These are phyloP conservation scores for Hortiboletus campestris DNA, from an alignment of 768 basidiomycete genomes.

Conservation along the genomic window DNA sequence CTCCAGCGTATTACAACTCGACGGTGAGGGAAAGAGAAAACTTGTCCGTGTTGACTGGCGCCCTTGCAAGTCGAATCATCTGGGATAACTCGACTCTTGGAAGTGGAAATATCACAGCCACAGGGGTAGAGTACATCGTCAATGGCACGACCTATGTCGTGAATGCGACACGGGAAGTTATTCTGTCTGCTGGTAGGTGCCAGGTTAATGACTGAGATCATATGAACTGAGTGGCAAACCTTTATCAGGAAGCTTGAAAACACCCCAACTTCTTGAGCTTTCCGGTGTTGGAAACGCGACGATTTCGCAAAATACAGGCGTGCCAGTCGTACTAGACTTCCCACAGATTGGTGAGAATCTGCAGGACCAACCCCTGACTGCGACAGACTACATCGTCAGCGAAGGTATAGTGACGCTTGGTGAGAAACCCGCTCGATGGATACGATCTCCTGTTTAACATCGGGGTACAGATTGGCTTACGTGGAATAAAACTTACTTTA, in stretches of 20 bases:
- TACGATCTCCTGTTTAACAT: neutral
- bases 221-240: neutral
- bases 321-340: neutral
- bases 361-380: neutral
- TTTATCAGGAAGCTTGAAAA: neutral
- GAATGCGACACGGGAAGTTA: neutral
- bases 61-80: neutral
- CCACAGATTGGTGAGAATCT: conserved; percentile 1
- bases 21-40: neutral
- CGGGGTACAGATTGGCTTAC: neutral
- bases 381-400: neutral
- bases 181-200: neutral
- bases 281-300: neutral
- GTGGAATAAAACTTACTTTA: neutral
- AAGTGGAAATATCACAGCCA: neutral
- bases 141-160: neutral
- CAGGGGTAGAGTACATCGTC: neutral
- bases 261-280: neutral
- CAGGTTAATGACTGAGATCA: neutral
- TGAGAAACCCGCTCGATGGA: neutral
- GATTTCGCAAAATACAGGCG: neutral
- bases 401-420: neutral
- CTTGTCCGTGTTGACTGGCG: neutral
- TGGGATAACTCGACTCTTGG: neutral
- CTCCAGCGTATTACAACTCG: neutral